Base-by-base conservation (phyloP, 345 rosid species). In the Populus nigra region DNA sequence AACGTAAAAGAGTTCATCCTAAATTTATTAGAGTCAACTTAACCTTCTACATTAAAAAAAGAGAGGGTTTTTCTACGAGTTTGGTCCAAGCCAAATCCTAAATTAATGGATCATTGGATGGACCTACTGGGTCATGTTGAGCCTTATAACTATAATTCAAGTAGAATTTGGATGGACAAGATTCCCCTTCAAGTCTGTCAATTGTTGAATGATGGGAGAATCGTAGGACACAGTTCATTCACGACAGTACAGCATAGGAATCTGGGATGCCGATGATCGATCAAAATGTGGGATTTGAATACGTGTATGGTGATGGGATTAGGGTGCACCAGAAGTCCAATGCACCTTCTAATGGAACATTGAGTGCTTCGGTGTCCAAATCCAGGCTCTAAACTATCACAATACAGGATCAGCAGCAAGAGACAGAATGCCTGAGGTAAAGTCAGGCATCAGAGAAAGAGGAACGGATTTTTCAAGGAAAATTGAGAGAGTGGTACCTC, bases 351-450 rank as follows among this genome's bases (percentile, higher is more conserved):
- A 0, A 4, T 53, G 65, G 35, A 10, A 36, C 4, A 38, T 23
- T 7, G 66, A 53, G 27, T 17, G 10, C 4, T 61, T 15, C 57
- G 35, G 8, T 66, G 7, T 41, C 5, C 47, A 17, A 22, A 31
- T 39, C 25, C 35, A 36, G 11, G 39, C 38, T 41, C 0, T 63
- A 45, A 22, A 18, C 9, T 8, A 65, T 43, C 41, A 33, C 22
- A 53, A 18, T 23, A 38, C 5, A 67, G 35, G 23, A 59, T 39
- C 50, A 73, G 76, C 82, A 76, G 69, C 77, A 73, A 74, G 80
- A 68, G 86, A 77, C 84, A 86, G 80, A 83, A 84, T 81, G 85
- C 77, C 77, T 81, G 84, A 66, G 75, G 78, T 74, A 65, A 78
- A 76, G 81, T 77, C 80, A 74, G 79, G 59, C 29, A 22, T 27